Evolutionary conservation across 257 asterid genomes (phyloP).

Genomic region (Solanum pimpinellifolium): DNA sequence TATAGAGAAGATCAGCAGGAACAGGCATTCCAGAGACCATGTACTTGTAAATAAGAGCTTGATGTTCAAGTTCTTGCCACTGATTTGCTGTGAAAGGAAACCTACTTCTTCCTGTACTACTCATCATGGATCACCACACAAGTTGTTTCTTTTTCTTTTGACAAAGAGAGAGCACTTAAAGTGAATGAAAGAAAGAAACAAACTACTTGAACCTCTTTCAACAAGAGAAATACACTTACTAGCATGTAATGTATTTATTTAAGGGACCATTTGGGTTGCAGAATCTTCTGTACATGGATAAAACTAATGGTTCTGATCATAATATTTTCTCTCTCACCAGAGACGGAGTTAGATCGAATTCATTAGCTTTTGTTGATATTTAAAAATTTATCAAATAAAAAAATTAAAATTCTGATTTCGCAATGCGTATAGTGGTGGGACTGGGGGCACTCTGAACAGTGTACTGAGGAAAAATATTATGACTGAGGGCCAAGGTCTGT

Average conservation of each 20-base stretch:
- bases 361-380: not conserved
- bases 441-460: conserved; percentile 6
- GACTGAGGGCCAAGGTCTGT: conserved; percentile 18
- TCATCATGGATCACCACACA: conserved; percentile 23
- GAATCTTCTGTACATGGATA: conserved; percentile 77
- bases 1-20: conserved; percentile 87
- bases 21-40: conserved; percentile 77
- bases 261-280: conserved; percentile 78
- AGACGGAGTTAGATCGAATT: not conserved
- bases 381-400: too few relatives aligned
- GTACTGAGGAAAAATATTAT: conserved; percentile 50
- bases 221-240: not conserved
- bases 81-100: conserved; percentile 77
- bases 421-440: not conserved
- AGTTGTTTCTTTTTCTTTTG: not conserved
- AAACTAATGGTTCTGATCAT: conserved; percentile 7
- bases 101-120: conserved; percentile 21
- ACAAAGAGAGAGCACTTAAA: too few relatives aligned
- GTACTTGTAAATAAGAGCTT: conserved; percentile 82
- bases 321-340: conserved; percentile 2
- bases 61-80: conserved; percentile 94
- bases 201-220: not conserved
- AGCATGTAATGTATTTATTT: conserved; percentile 25
- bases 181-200: not conserved
- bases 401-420: too few relatives aligned